A percentile compares a stretch with the other conserved stretches of the same genome.
These are phyloP conservation scores for Glycyrrhiza uralensis DNA, from an alignment of 306 rosid species.

Conservation along the genomic window DNA sequence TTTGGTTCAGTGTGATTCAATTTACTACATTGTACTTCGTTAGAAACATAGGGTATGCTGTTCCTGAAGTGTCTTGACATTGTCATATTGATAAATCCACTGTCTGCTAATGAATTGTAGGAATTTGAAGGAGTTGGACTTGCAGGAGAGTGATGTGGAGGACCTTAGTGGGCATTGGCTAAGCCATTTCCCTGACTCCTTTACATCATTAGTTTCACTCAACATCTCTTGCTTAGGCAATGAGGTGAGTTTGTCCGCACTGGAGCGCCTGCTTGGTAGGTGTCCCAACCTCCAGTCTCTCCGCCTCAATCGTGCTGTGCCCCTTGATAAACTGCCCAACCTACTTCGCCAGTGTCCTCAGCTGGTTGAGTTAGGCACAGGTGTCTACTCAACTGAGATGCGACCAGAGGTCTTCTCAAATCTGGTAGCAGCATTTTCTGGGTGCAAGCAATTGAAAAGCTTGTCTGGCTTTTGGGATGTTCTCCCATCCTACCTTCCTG, in stretches of 20 bases:
- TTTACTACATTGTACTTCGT: not conserved
- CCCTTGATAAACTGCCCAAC: constrained; percentile 64
- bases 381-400: constrained; percentile 65
- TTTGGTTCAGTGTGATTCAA: not conserved
- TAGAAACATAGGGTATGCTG: not conserved
- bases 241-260: constrained; percentile 69
- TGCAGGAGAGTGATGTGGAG: constrained; percentile 89
- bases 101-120: constrained; percentile 45
- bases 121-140: constrained; percentile 77
- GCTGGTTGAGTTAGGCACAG: constrained; percentile 83
- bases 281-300: constrained; percentile 76
- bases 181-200: constrained; percentile 80
- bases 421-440: constrained; percentile 46
- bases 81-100: not conserved
- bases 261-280: constrained; percentile 81
- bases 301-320: constrained; percentile 75
- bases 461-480: constrained; percentile 90
- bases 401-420: constrained; percentile 63
- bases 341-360: constrained; percentile 64
- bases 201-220: constrained; percentile 81
- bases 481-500: constrained; percentile 65
- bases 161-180: constrained; percentile 95
- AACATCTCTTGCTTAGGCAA: constrained; percentile 71
- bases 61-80: constrained; percentile 8
- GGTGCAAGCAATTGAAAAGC: constrained; percentile 64